Evolutionary conservation across 2,329 filamentous ascomycete genomes (phyloP).

Genomic region (Scopulariopsis brevicaulis): DNA sequence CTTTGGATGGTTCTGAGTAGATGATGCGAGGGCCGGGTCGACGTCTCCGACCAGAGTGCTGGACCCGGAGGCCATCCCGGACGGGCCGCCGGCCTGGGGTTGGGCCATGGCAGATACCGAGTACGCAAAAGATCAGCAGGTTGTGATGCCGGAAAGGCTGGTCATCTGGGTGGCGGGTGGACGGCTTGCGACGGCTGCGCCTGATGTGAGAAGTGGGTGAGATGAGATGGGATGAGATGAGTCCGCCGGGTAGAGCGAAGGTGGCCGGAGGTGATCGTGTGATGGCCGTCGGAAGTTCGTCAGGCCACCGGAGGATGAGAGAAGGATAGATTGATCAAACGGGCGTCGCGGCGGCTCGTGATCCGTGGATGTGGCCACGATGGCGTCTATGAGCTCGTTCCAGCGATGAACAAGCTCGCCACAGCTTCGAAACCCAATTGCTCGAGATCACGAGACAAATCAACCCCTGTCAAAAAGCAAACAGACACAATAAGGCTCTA

Average conservation of each 20-base stretch:
- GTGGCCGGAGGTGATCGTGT: background rate
- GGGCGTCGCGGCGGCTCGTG: no score
- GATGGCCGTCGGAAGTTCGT: background rate
- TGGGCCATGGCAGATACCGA: conserved; percentile 16
- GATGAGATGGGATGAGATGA: background rate
- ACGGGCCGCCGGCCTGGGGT: conserved; percentile 17
- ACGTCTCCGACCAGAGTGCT: conserved; percentile 12
- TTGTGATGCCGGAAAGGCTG: background rate
- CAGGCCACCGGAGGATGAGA: no score
- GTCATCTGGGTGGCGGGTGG: background rate
- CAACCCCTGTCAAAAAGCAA: no score
- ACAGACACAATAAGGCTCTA: no score
- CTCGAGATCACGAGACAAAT: no score
- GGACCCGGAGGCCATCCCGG: conserved; percentile 14
- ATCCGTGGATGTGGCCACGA: no score
- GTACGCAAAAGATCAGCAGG: background rate
- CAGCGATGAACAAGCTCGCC: no score
- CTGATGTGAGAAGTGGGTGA: background rate
- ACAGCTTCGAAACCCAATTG: no score
- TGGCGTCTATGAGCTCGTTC: no score
- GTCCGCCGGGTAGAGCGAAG: background rate
- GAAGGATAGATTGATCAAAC: no score
- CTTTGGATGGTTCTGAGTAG: background rate
- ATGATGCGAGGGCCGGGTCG: background rate
- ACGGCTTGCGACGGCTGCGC: background rate